Percentiles rank a stretch among this genome's conserved stretches.
Conservation (phyloP, 805 yeast genomes). For the Candida easanensis region DNA sequence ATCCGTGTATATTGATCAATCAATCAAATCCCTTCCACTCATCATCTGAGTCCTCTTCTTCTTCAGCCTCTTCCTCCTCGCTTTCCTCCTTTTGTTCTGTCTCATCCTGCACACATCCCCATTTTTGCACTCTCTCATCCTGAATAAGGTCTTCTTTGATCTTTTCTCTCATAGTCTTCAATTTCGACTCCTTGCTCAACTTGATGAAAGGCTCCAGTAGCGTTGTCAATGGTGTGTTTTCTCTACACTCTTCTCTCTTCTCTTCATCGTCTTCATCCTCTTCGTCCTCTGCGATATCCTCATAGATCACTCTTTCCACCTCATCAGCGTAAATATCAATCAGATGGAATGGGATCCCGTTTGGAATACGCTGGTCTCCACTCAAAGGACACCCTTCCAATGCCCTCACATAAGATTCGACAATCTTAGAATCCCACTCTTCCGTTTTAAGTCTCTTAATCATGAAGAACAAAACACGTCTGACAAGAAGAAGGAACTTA, state of each 20-base stretch:
- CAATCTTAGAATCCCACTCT: slow-evolving; percentile 51
- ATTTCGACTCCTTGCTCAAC: slow-evolving; percentile 45
- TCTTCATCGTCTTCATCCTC: slow-evolving; percentile 36
- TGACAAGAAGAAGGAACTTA: slow-evolving; percentile 76
- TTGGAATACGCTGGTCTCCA: slow-evolving; percentile 58
- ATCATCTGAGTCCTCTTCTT: slow-evolving; percentile 25
- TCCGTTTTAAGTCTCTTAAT: slow-evolving; percentile 52
- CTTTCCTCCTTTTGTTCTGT: slow-evolving; percentile 22
- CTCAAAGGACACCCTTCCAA: slow-evolving; percentile 47
- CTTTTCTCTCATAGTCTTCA: slow-evolving; percentile 64
- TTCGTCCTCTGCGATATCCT: slow-evolving; percentile 45
- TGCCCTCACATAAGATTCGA: slow-evolving; percentile 44
- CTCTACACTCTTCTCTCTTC: slow-evolving; percentile 36
- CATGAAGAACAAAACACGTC: slow-evolving; percentile 69
- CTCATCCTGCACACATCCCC: slow-evolving; percentile 49
- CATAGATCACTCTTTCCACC: slow-evolving; percentile 62
- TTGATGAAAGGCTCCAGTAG: slow-evolving; percentile 61
- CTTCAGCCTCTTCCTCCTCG: slow-evolving; percentile 26
- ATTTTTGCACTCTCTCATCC: slow-evolving; percentile 59
- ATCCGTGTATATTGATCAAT: background rate
- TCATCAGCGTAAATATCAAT: slow-evolving; percentile 85
- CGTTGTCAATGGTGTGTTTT: slow-evolving; percentile 47
- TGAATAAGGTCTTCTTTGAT: slow-evolving; percentile 62
- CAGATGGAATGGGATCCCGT: slow-evolving; percentile 80
- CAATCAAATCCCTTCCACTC: slow-evolving; percentile 42